Percentiles rank a stretch among this genome's conserved stretches.
phyloP scores from a whole-genome alignment of 1,139 yeast genomes.

The Yamadazyma pseudoaaseri region DNA sequence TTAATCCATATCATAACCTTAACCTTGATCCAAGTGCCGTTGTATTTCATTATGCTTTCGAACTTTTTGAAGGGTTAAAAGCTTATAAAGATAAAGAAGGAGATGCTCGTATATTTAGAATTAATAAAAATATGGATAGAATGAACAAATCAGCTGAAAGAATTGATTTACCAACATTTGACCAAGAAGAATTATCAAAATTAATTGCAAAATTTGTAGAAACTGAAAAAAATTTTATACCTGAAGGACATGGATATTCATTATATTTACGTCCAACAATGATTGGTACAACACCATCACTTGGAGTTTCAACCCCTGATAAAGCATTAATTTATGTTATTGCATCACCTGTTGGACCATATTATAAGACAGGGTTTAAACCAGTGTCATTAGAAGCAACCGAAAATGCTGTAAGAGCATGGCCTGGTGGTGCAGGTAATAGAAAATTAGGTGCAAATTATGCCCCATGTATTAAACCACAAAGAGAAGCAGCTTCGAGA shows the following conservation, averaged over 20 bases:
- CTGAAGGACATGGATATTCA: slow-evolving; percentile 83
- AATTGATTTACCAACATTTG: slow-evolving; percentile 84
- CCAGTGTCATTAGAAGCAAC: slow-evolving; percentile 94
- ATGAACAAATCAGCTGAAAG: slow-evolving; percentile 86
- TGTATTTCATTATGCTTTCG: slow-evolving; percentile 94
- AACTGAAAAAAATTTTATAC: slow-evolving; percentile 75
- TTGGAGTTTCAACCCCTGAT: slow-evolving; percentile 82
- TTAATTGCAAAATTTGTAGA: slow-evolving; percentile 72
- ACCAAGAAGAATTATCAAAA: slow-evolving; percentile 70
- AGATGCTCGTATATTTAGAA: slow-evolving; percentile 79
- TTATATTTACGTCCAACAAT: slow-evolving; percentile 90
- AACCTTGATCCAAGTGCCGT: slow-evolving; percentile 80
- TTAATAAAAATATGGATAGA: slow-evolving; percentile 87
- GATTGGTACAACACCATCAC: slow-evolving; percentile 84
- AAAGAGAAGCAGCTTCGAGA: slow-evolving; percentile 77
- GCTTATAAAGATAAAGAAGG: slow-evolving; percentile 77
- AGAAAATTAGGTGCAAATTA: slow-evolving; percentile 96
- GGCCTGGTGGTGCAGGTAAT: slow-evolving; percentile 99
- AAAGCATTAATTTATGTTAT: slow-evolving; percentile 81
- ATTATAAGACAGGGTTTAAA: slow-evolving; percentile 86
- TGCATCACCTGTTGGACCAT: slow-evolving; percentile 95
- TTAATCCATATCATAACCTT: slow-evolving; percentile 79
- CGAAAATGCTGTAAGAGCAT: slow-evolving; percentile 92
- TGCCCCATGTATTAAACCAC: slow-evolving; percentile 93
- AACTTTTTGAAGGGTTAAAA: slow-evolving; percentile 93